Base-by-base conservation (phyloP, 169 alveolate genomes). In the Plasmodium gonderi region DNA sequence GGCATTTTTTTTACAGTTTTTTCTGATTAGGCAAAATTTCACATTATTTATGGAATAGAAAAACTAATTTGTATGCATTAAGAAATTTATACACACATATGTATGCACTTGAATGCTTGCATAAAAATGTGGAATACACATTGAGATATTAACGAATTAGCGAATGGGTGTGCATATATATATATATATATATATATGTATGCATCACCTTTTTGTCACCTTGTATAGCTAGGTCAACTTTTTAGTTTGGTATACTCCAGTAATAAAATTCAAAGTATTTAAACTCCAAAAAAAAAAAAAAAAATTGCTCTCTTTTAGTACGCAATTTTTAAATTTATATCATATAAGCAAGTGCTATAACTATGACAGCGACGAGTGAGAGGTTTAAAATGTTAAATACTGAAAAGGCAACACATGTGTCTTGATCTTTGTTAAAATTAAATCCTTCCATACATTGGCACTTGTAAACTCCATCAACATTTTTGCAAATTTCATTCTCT, bases 371-470 rank as follows among this genome's bases (percentile, higher is more conserved):
- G 23, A 82, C 33, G 26, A 82, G 11, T 14, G 77, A 44, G 74
- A 69, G 23, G 40, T 82, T 82, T 45, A 82, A 49, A n/a, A 82
- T 69, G 44, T 72, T 82, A 45, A 44, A 82, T 31, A 69, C 75
- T 31, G 92, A 82, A 82, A 26, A 49, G 33, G 92, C 17, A 33
- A 31, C 23, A 36, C 92, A 82, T 68, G 1, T 23, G 11, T 45
- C n/a, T 47, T 72, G 20, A 36, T 82, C 92, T 6, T 49, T 23
- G 64, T 49, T 68, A 5, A 82, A 26, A 12, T 5, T 44, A n/a
- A 68, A 82, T 7, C 92, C 92, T 29, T 82, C 92, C 38, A 68
- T 12, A 45, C 92, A 82, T 40, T 69, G 65, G 26, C 92, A 82
- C 38, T 72, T 69, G 76, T 69, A 82, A 72, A 42, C n/a, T 20